Evolutionary conservation across 2,329 filamentous ascomycete species (phyloP), one percentile per base, ranked within the genome.

Genomic region (Ciborinia camelliae): DNA sequence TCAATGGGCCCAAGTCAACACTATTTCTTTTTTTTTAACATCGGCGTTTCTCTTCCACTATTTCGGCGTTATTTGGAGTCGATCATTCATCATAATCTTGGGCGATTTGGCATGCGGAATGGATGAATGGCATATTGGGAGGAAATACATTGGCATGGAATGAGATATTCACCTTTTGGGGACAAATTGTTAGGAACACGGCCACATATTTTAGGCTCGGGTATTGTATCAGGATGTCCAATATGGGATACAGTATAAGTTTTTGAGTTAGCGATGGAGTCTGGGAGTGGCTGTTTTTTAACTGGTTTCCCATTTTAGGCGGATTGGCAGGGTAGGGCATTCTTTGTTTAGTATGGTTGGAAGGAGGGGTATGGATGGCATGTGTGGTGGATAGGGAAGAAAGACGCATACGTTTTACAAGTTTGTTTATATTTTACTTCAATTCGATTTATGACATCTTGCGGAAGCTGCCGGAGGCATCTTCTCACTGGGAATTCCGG

Each of bases 241-340:
- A 35, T 15, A 37, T 53, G 30, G 30, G 30, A 20, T 23, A 23
- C 50, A 35, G 15, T 53, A 23, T 20, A 15, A 32, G 30, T 55
- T 41, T 30, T 62, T 12, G 7, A 26, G 9, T 62, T 62, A 62
- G 60, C 60, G 60, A 54, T 37, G 60, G 60, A 62, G 60, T 62
- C 18, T 62, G 20, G 60, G 60, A 12, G 39, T 18, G 9, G 28
- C 28, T 18, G 10, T 45, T 43, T 28, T 59, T 23, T 23, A 14
- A 23, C 30, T 48, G 12, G 50, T 35, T 43, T 23, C 12, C 14
- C 26, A 28, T 37, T 28, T 32, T 28, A 7, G 18, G n/a, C n/a
- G 51, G 51, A 53, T 47, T 23, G 43, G 20, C 10, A 47, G 15
- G 43, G 20, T 23, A 47, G 15, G 35, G 35, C 18, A 26, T 32